Percentiles rank a stretch among this genome's conserved stretches.
Conservation (phyloP, 2,329 filamentous ascomycete genomes). For the Niveomyces coronatus region DNA sequence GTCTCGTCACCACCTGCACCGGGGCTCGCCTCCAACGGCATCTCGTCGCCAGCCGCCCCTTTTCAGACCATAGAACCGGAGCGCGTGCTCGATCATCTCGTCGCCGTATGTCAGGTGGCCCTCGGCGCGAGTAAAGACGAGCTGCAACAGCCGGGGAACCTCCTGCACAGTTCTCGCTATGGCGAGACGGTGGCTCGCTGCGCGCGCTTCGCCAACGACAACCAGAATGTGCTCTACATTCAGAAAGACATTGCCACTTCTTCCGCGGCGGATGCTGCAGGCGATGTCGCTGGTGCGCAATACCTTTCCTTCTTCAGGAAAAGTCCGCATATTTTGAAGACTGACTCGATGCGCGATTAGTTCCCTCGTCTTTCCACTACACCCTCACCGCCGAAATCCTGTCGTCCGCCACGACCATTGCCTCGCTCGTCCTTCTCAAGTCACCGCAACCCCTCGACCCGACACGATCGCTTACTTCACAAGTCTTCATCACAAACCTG, state of each 20-base stretch:
- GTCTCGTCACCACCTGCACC: conserved; percentile 36
- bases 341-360: conserved; percentile 22
- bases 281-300: conserved; percentile 34
- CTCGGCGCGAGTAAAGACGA: conserved; percentile 68
- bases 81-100: conserved; percentile 61
- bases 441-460: conserved; percentile 80
- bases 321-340: no score
- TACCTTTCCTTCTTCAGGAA: no score
- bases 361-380: conserved; percentile 56
- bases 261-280: conserved; percentile 39
- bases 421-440: conserved; percentile 85
- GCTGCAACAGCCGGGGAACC: conserved; percentile 68
- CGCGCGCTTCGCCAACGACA: conserved; percentile 78
- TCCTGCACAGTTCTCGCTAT: conserved; percentile 64
- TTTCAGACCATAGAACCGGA: conserved; percentile 55
- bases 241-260: conserved; percentile 65
- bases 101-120: conserved; percentile 59
- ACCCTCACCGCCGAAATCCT: conserved; percentile 73
- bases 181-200: conserved; percentile 79
- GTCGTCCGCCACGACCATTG: conserved; percentile 66
- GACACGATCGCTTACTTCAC: conserved; percentile 67
- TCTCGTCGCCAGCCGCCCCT: conserved; percentile 28
- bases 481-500: conserved; percentile 88
- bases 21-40: conserved; percentile 36
- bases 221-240: conserved; percentile 80